These are phyloP conservation scores for Klebsormidium nitens DNA, from an alignment of 139 green algal species.

Conservation along the genomic window DNA sequence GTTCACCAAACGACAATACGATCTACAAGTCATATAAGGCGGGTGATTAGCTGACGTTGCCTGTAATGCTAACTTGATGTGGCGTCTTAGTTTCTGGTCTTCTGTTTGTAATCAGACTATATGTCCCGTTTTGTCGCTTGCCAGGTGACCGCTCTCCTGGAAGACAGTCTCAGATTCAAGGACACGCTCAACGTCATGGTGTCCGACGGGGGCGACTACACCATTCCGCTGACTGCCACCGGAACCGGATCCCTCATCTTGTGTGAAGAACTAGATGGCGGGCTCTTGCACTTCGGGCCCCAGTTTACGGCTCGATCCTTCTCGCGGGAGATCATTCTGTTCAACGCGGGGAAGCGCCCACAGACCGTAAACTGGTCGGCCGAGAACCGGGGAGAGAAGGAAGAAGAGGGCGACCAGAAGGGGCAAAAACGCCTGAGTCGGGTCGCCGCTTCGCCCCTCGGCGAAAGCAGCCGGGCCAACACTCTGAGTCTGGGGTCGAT, in stretches of 20 bases:
- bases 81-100: no score
- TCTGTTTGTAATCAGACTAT: no score
- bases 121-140: no score
- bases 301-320: constrained; percentile 63
- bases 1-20: no score
- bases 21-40: no score
- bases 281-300: constrained; percentile 55
- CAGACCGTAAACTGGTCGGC: constrained; percentile 57
- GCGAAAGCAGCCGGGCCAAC: not conserved
- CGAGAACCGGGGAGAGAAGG: no score
- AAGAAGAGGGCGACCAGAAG: no score
- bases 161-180: constrained; percentile 51
- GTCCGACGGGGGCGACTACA: constrained; percentile 60
- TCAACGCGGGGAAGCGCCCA: constrained; percentile 57
- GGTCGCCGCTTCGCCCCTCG: no score
- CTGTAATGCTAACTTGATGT: no score
- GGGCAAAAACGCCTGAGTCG: no score
- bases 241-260: constrained; percentile 59
- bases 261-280: constrained; percentile 42
- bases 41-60: no score
- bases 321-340: constrained; percentile 45
- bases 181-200: constrained; percentile 72
- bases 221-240: constrained; percentile 53
- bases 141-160: constrained; percentile 48
- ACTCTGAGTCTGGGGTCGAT: no score